Percentiles rank a stretch among this genome's conserved stretches.
Evolutionary conservation across 2,329 filamentous ascomycete species (phyloP).

Genomic region (Sphaerostilbella broomeana): DNA sequence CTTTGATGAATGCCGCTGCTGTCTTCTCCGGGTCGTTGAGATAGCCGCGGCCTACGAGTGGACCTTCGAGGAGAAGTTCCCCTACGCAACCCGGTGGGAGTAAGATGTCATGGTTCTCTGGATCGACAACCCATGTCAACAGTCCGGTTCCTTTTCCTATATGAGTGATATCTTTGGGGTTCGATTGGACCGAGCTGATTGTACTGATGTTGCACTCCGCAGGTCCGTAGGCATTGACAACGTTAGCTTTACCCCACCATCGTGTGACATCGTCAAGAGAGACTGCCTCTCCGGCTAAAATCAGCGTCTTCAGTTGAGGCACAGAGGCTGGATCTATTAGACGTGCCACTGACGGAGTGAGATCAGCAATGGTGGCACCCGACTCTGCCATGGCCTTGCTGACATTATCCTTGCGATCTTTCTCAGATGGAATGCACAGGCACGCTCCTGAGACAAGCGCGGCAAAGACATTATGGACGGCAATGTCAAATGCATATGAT

Average conservation of each 20-base stretch:
- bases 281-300: slow-evolving; percentile 4
- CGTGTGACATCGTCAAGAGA: background rate
- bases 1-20: slow-evolving; percentile 23
- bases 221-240: slow-evolving; percentile 15
- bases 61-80: slow-evolving; percentile 35
- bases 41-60: slow-evolving; percentile 44
- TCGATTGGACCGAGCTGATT: too few relatives aligned
- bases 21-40: slow-evolving; percentile 32
- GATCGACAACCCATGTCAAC: slow-evolving; percentile 21
- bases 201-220: slow-evolving; percentile 8
- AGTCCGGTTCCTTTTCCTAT: slow-evolving; percentile 17
- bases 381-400: background rate
- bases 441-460: slow-evolving; percentile 5
- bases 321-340: slow-evolving; percentile 2
- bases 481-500: slow-evolving; percentile 7
- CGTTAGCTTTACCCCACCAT: background rate
- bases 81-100: slow-evolving; percentile 21
- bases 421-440: slow-evolving; percentile 6
- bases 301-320: background rate
- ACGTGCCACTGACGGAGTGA: slow-evolving; percentile 6
- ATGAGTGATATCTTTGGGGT: slow-evolving; percentile 16
- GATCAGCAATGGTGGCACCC: background rate
- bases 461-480: slow-evolving; percentile 4
- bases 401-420: slow-evolving; percentile 3
- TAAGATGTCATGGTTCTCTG: slow-evolving; percentile 14